These are phyloP conservation scores for Phoma sp. DNA, from an alignment of 2,329 filamentous ascomycete species.

Conservation along the genomic window DNA sequence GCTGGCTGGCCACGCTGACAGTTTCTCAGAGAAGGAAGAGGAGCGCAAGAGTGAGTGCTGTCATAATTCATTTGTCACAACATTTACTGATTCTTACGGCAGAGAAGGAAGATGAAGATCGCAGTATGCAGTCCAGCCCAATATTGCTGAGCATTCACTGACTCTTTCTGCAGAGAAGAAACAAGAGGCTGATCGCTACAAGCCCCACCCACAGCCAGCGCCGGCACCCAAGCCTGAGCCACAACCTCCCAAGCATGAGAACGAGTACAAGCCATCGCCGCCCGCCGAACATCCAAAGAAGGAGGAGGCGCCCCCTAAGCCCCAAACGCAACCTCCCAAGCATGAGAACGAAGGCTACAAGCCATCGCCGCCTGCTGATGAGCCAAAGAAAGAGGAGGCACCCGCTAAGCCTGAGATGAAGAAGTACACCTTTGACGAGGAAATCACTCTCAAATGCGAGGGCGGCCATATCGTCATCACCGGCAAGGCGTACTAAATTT, in stretches of 20 bases:
- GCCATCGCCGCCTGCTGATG: not conserved
- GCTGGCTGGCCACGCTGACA: not conserved
- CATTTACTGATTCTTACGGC: not conserved
- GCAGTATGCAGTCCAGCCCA: not conserved
- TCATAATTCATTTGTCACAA: not conserved
- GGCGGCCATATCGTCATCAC: slow-evolving; percentile 19
- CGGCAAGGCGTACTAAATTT: slow-evolving; percentile 3
- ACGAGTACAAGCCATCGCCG: not conserved
- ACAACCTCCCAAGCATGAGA: not conserved
- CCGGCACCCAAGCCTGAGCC: not conserved
- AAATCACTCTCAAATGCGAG: slow-evolving; percentile 24
- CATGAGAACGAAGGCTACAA: not conserved
- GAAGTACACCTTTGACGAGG: slow-evolving; percentile 19
- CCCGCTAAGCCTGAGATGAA: not conserved
- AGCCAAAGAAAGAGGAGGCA: slow-evolving; percentile 4
- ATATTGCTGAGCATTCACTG: not conserved
- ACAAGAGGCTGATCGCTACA: not conserved
- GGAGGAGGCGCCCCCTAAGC: not conserved
- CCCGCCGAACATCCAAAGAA: slow-evolving; percentile 1
- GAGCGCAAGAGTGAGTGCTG: not conserved
- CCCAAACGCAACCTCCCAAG: not conserved
- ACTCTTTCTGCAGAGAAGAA: not conserved
- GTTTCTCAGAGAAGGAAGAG: slow-evolving; percentile 5
- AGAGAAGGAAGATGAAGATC: slow-evolving; percentile 2
- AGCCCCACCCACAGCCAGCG: slow-evolving; percentile 5